These are phyloP conservation scores for Fusarium sambucinum DNA, from an alignment of 2,329 filamentous ascomycete genomes.

Conservation along the genomic window DNA sequence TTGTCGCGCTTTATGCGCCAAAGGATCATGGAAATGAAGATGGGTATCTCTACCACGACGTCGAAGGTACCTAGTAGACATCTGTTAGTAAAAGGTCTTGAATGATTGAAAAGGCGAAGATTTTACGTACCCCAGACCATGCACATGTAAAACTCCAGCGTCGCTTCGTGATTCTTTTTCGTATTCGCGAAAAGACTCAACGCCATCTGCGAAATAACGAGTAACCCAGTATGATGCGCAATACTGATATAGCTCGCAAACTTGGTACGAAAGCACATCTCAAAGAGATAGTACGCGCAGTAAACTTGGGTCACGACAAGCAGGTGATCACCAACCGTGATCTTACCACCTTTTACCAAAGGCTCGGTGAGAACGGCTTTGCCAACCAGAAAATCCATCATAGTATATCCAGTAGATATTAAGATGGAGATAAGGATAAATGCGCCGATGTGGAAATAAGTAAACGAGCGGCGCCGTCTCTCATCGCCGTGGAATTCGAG, in stretches of 20 bases:
- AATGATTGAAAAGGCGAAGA: too few relatives aligned
- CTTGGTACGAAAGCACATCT: slow-evolving; percentile 25
- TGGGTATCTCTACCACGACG: slow-evolving; percentile 20
- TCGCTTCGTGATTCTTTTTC: slow-evolving; percentile 11
- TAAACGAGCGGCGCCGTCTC: slow-evolving; percentile 16
- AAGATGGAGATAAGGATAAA: slow-evolving; percentile 3
- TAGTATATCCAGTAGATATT: neutral
- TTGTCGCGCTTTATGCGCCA: slow-evolving; percentile 17
- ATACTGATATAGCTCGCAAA: slow-evolving; percentile 23
- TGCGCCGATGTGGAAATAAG: slow-evolving; percentile 22
- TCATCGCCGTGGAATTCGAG: slow-evolving; percentile 13
- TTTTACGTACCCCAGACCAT: slow-evolving; percentile 28
- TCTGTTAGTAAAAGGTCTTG: slow-evolving; percentile 1
- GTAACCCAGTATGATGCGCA: slow-evolving; percentile 8
- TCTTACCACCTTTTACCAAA: neutral
- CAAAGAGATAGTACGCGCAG: slow-evolving; percentile 18
- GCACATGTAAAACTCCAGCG: slow-evolving; percentile 26
- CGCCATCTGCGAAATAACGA: slow-evolving; percentile 8
- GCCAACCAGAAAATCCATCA: slow-evolving; percentile 10
- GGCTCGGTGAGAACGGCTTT: slow-evolving; percentile 3
- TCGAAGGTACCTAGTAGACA: neutral
- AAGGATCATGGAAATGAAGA: slow-evolving; percentile 15
- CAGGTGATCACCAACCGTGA: slow-evolving; percentile 8
- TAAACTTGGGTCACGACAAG: slow-evolving; percentile 16
- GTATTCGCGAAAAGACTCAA: slow-evolving; percentile 15